Evolutionary conservation across 768 basidiomycete species (phyloP).

Genomic region (Tricholomella constricta): DNA sequence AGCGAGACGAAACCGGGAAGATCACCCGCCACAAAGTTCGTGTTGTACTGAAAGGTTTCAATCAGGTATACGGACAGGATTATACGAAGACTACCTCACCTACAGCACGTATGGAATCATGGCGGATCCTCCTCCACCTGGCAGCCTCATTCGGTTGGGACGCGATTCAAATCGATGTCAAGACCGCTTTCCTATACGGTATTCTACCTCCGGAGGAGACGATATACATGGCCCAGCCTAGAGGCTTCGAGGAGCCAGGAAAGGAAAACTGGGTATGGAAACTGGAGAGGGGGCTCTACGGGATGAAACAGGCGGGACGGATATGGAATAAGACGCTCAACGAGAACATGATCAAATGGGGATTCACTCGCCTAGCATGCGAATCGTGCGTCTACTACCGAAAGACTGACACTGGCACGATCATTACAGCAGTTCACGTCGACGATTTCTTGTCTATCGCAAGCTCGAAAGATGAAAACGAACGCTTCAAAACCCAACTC

Average conservation of each 20-base stretch:
- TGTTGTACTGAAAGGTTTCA: constrained; percentile 40
- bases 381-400: not conserved
- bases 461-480: not conserved
- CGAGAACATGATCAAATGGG: not conserved
- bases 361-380: not conserved
- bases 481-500: not conserved
- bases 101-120: too few species aligned
- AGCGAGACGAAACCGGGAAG: constrained; percentile 30
- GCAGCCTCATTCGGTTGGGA: not conserved
- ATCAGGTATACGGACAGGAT: constrained; percentile 27
- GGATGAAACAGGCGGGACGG: not conserved
- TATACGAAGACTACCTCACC: too few species aligned
- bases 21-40: constrained; percentile 32
- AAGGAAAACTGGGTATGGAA: not conserved
- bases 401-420: not conserved
- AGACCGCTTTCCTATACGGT: not conserved
- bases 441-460: not conserved
- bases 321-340: not conserved
- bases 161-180: not conserved
- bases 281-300: not conserved
- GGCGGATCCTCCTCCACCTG: not conserved
- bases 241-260: not conserved
- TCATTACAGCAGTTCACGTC: not conserved
- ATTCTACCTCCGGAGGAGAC: not conserved
- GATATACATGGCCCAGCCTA: not conserved